Evolutionary conservation across 2,329 filamentous ascomycete species (phyloP).

Genomic region (Fusarium tanahbumbuense): DNA sequence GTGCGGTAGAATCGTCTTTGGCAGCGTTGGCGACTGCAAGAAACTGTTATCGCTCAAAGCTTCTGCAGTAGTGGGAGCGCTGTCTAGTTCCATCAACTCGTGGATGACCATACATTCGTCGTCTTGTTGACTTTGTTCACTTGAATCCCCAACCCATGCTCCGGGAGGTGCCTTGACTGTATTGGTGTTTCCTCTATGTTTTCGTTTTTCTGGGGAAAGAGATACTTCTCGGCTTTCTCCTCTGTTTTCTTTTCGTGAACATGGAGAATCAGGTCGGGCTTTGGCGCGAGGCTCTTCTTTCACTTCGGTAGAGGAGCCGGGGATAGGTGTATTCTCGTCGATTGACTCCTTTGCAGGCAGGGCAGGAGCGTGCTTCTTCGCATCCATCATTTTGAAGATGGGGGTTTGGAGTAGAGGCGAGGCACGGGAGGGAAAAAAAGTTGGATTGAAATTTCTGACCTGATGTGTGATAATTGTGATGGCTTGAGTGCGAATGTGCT

Average conservation of each 20-base stretch:
- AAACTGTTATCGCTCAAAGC: slow-evolving; percentile 13
- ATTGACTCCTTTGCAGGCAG: slow-evolving; percentile 34
- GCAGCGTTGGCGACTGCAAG: slow-evolving; percentile 16
- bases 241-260: slow-evolving; percentile 10
- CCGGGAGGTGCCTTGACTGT: slow-evolving; percentile 15
- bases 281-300: neutral
- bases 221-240: slow-evolving; percentile 19
- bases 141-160: neutral
- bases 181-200: slow-evolving; percentile 15
- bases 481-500: neutral
- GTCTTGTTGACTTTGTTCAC: slow-evolving; percentile 4
- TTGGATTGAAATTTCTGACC: neutral
- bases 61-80: neutral
- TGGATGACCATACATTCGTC: slow-evolving; percentile 2
- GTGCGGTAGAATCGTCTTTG: slow-evolving; percentile 9
- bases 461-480: neutral
- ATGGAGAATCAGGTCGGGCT: neutral
- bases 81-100: slow-evolving; percentile 28
- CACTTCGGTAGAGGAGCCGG: neutral
- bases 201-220: slow-evolving; percentile 30
- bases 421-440: neutral
- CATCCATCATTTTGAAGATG: slow-evolving; percentile 22
- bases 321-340: neutral
- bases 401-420: neutral
- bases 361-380: slow-evolving; percentile 18